Base-by-base conservation (phyloP, 371 early-diverging fungal genomes). In the Massospora cicadina region DNA sequence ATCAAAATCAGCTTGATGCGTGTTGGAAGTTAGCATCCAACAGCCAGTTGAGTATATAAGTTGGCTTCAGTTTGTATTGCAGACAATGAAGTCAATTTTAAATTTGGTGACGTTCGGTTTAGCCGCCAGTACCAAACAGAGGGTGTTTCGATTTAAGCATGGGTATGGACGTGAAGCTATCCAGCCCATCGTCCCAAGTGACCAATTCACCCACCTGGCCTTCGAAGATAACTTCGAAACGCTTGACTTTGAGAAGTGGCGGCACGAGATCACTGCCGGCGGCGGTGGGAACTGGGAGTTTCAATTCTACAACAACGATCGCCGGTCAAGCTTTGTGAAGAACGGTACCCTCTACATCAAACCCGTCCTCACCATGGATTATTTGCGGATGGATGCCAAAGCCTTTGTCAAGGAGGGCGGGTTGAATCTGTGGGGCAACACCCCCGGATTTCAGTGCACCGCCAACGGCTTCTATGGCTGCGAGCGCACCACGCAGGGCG, bases 321-420 rank as follows among this genome's bases (percentile, higher is more conserved):
- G 81, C 59, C 74, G 79, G 65, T 84, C 83, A 64, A 79, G 82
- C 13, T 86, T 75, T 67, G 80, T 83, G 21, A 72, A 76, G 25
- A 73, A 84, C 56, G 84, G 84, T 24, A 66, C 78, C 28, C 73
- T 86, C 13, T 80, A 84, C 65, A 71, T 86, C 63, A 74, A 78
- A 12, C 87, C 87, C 2, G 83, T 81, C 3, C 71, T 82, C 54
- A 85, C 85, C 2, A 72, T 70, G 27, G 33, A 68, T 30, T 74
- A 69, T 29, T 30, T 65, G 27, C 70, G 66, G 12, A 70, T 73
- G n/a, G 68, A 68, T 2, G 59, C 30, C 31, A 30, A 43, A 13
- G 70, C 67, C 1, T 26, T 72, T 10, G 62, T 55, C 21, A 68
- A 71, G 7, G 68, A 64, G 1, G 69, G 68, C 1, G 66, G 67